phyloP scores from a whole-genome alignment of 306 rosid genomes.

The Trifolium fragiferum region DNA sequence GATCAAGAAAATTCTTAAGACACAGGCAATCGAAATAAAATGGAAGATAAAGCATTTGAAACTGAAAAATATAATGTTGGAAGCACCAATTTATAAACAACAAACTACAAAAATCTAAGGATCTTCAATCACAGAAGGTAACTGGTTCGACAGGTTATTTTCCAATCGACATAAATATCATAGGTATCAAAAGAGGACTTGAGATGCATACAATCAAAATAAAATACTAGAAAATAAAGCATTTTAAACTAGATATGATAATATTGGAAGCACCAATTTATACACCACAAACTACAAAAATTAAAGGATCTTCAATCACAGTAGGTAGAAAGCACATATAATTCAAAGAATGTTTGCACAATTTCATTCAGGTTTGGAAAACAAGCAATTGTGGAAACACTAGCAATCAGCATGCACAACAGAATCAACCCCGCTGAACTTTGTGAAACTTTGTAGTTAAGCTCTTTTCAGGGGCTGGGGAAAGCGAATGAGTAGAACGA shows the following conservation, averaged over 20 bases:
- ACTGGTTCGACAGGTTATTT: constrained; percentile 19
- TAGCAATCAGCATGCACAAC: neutral
- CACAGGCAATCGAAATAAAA: constrained; percentile 37
- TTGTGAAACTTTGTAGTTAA: no score
- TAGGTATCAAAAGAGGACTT: constrained; percentile 13
- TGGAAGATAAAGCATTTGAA: constrained; percentile 40
- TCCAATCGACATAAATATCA: constrained; percentile 14
- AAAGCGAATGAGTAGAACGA: no score
- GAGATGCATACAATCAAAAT: constrained; percentile 38
- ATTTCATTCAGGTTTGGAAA: neutral
- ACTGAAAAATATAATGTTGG: constrained; percentile 31
- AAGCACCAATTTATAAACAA: constrained; percentile 20
- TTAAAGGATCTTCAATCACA: constrained; percentile 27
- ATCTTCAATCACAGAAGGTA: constrained; percentile 23
- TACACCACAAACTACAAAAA: constrained; percentile 35
- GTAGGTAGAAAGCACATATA: neutral
- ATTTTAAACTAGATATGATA: constrained; percentile 28
- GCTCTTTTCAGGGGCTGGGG: no score
- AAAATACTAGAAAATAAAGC: constrained; percentile 38
- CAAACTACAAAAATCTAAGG: constrained; percentile 32
- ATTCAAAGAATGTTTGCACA: neutral
- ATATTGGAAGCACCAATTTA: neutral
- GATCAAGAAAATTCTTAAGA: constrained; percentile 60
- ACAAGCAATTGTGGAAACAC: neutral
- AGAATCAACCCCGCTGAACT: neutral